Evolutionary conservation across 768 basidiomycete genomes (phyloP).

Genomic region (Sistotremastrum suecicum): DNA sequence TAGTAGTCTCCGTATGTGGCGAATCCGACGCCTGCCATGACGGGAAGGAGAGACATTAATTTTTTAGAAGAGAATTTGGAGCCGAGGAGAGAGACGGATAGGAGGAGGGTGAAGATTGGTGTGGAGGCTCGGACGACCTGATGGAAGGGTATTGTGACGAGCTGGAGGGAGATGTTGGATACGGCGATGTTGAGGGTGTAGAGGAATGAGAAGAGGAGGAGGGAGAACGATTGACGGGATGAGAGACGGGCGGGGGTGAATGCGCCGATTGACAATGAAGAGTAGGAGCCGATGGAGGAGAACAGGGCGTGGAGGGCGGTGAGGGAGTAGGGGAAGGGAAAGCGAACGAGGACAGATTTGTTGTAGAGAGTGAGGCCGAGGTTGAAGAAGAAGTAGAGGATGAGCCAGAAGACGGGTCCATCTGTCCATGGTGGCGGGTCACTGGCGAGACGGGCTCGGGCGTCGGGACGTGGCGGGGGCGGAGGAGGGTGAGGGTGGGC

Average conservation of each 20-base stretch:
- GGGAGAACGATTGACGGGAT: slow-evolving; percentile 37
- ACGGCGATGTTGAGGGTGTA: slow-evolving; percentile 93
- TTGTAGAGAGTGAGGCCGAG: slow-evolving; percentile 89
- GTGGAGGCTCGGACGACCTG: slow-evolving; percentile 91
- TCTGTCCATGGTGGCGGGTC: background rate
- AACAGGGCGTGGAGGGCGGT: slow-evolving; percentile 86
- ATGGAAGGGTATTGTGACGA: slow-evolving; percentile 92
- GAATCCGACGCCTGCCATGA: slow-evolving; percentile 80
- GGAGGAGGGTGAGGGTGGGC: background rate
- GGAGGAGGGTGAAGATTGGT: slow-evolving; percentile 79
- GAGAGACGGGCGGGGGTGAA: slow-evolving; percentile 46
- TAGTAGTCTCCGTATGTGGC: slow-evolving; percentile 96
- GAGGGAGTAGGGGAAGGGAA: slow-evolving; percentile 93
- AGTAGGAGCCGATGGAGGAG: slow-evolving; percentile 66
- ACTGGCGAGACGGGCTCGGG: background rate
- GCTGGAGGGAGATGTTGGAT: slow-evolving; percentile 77
- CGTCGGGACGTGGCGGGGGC: background rate
- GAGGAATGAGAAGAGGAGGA: slow-evolving; percentile 73
- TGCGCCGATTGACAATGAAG: slow-evolving; percentile 41
- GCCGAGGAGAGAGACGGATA: slow-evolving; percentile 58
- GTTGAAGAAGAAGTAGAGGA: slow-evolving; percentile 82
- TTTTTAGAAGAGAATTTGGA: slow-evolving; percentile 45
- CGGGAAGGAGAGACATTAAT: slow-evolving; percentile 63
- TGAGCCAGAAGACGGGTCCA: slow-evolving; percentile 38
- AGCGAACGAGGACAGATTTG: slow-evolving; percentile 80